These are phyloP conservation scores for Talaromyces trachyspermus DNA, from an alignment of 495 filamentous ascomycete genomes.

Conservation along the genomic window DNA sequence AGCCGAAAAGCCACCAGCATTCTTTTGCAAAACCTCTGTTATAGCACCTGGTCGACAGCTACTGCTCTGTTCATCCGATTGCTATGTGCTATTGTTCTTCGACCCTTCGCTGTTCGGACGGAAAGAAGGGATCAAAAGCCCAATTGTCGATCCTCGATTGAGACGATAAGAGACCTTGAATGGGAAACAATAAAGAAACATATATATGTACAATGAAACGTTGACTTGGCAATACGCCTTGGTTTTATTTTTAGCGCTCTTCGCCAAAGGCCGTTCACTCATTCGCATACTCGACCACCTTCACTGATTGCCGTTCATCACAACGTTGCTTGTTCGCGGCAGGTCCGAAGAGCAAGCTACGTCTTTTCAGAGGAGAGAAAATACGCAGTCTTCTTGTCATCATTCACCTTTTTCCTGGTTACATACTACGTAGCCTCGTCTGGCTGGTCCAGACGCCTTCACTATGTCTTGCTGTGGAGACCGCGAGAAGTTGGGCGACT, in stretches of 20 bases:
- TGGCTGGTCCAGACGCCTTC: slow-evolving; percentile 28
- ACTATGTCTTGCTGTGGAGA: slow-evolving; percentile 70
- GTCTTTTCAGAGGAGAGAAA: not conserved
- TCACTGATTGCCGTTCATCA: not conserved
- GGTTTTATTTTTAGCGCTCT: not conserved
- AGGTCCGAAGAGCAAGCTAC: slow-evolving; percentile 7
- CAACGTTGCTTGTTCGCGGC: slow-evolving; percentile 8
- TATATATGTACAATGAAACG: not conserved
- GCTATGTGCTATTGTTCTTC: too few relatives aligned
- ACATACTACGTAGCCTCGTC: slow-evolving; percentile 11
- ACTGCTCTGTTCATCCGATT: not conserved
- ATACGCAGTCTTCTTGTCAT: not conserved
- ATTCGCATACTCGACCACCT: not conserved
- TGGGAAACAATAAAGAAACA: too few relatives aligned
- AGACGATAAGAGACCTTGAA: too few relatives aligned
- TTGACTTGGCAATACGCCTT: not conserved
- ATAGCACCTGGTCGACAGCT: not conserved
- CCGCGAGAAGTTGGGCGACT: slow-evolving; percentile 56
- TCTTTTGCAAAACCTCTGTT: too few relatives aligned
- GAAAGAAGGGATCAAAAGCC: too few relatives aligned
- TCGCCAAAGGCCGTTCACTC: not conserved
- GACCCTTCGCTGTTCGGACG: too few relatives aligned
- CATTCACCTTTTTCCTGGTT: not conserved
- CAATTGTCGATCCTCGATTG: too few relatives aligned
- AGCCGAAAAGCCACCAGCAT: not conserved